phyloP scores from a whole-genome alignment of 2,329 filamentous ascomycete species.

The Byssothecium circinans region DNA sequence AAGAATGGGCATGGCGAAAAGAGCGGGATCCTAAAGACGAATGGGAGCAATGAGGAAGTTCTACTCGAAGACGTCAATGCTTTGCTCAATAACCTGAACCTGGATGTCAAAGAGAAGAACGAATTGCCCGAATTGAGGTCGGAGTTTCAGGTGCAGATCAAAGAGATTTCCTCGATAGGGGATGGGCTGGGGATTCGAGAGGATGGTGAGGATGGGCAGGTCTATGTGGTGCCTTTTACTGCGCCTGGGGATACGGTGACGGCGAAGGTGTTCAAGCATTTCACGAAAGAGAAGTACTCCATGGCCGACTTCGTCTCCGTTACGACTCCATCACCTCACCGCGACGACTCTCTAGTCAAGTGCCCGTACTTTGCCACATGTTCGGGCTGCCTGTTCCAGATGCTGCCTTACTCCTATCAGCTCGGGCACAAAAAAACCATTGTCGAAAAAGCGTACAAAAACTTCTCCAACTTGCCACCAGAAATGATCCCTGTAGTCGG shows the following conservation, averaged over 20 bases:
- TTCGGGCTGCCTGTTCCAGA: conserved; percentile 93
- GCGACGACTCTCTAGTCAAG: conserved; percentile 74
- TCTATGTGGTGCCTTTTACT: conserved; percentile 88
- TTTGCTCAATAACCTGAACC: conserved; percentile 43
- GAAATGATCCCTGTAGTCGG: conserved; percentile 73
- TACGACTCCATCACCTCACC: conserved; percentile 68
- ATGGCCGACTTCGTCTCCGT: conserved; percentile 82
- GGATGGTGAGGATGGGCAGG: conserved; percentile 61
- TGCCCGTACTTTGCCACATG: conserved; percentile 89
- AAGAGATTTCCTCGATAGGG: conserved; percentile 84
- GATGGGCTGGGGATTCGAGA: conserved; percentile 80
- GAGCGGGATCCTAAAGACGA: conserved; percentile 40
- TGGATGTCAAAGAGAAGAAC: conserved; percentile 24
- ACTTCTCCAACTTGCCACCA: conserved; percentile 82
- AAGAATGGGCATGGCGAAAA: conserved; percentile 45
- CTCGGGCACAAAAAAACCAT: conserved; percentile 81
- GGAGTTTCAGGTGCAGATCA: conserved; percentile 80
- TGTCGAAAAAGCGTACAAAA: conserved; percentile 86
- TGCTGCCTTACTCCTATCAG: conserved; percentile 87
- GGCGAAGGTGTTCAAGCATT: conserved; percentile 77
- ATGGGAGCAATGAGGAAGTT: conserved; percentile 54
- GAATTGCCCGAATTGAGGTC: conserved; percentile 66
- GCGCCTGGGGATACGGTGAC: conserved; percentile 80
- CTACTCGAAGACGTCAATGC: conserved; percentile 50
- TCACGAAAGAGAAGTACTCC: conserved; percentile 66